phyloP scores from a whole-genome alignment of 495 filamentous ascomycete genomes.

The Neurospora sp. region DNA sequence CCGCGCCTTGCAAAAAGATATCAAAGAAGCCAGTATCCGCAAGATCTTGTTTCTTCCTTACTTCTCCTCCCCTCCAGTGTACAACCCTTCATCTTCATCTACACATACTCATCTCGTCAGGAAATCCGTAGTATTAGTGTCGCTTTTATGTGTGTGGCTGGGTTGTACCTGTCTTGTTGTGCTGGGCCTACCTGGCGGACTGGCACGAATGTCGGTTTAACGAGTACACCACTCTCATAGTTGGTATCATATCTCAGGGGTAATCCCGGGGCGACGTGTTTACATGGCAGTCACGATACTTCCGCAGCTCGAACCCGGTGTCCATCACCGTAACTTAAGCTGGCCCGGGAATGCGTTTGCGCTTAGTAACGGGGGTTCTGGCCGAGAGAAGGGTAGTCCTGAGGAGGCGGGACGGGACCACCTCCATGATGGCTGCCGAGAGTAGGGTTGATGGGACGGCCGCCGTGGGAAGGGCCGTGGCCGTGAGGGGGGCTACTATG shows the following conservation, averaged over 20 bases:
- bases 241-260: not conserved
- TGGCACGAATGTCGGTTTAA: not conserved
- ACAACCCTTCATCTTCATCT: not conserved
- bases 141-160: not conserved
- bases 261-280: not conserved
- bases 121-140: not conserved
- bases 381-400: conserved; percentile 40
- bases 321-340: not conserved
- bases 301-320: not conserved
- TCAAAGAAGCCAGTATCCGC: not conserved
- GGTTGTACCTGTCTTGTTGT: not conserved
- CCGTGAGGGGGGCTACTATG: conserved; percentile 6
- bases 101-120: not conserved
- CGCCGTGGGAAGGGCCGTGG: conserved; percentile 22
- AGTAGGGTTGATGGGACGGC: conserved; percentile 13
- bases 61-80: not conserved
- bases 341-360: not conserved
- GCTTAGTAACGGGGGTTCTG: conserved; percentile 38
- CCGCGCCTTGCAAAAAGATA: not conserved
- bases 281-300: not conserved
- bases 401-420: conserved; percentile 24
- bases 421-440: conserved; percentile 8
- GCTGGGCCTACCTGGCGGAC: not conserved
- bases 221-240: not conserved
- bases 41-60: not conserved